Evolutionary conservation across 2,329 filamentous ascomycete genomes (phyloP), one percentile per base, ranked within the genome.

Genomic region (Didymella segeticola): DNA sequence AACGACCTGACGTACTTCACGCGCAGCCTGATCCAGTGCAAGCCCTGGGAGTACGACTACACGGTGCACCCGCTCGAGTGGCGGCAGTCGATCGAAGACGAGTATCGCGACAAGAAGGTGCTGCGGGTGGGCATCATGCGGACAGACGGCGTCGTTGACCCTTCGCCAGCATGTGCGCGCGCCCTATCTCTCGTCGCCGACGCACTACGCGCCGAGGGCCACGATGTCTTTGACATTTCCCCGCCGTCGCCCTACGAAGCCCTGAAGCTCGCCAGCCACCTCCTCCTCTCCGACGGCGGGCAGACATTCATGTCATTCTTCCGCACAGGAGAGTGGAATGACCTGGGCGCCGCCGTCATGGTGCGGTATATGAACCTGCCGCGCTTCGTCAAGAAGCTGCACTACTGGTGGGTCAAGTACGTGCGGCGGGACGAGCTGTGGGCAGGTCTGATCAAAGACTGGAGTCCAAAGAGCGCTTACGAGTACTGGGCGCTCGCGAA

Each of bases 321-420:
- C 75, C 85, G 87, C 46, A 83, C 81, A 3, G 89, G 90, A 30
- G 93, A 97, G 73, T 87, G 86, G 77, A 89, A 90, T 57, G 93
- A 97, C 69, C 76, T 83, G 0, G 93, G 93, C 14, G 91, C 90
- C 2, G 81, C 81, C 20, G 88, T 93, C 71, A 86, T 97, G 79
- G 81, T 84, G 47, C 85, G 82, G 63, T 86, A 93, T 69, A 91
- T 92, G 79, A 80, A 79, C 34, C 82, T 96, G 12, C 89, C 91
- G 12, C 79, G 86, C 6, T 85, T 89, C 4, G 69, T 96, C 62
- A 91, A 91, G 71, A 96, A 89, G 72, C 67, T 95, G n/a, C 91
- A 96, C 78, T 95, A 92, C 71, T 83, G 92, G 5, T 97, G 89
- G 83, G 88, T 95, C n/a, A 89, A 88, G 67, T 96, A 96, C 72